Percentiles rank a stretch among this genome's conserved stretches.
These are phyloP conservation scores for Glycine tomentella DNA, from an alignment of 306 rosid genomes.

Conservation along the genomic window DNA sequence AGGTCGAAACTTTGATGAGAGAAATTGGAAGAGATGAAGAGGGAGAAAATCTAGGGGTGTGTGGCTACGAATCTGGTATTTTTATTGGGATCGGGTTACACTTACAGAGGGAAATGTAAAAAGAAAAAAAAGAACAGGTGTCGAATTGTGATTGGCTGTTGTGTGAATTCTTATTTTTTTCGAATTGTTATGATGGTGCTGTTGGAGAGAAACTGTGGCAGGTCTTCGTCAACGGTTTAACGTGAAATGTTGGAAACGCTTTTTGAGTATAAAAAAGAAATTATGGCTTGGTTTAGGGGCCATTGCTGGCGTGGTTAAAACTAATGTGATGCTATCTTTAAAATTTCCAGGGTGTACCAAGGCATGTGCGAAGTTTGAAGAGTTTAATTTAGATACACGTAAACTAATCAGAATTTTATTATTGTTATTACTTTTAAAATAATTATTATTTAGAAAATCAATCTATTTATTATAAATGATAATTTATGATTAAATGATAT, in stretches of 20 bases:
- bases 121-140: constrained; percentile 11
- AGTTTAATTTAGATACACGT: not conserved
- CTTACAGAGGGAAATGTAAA: not conserved
- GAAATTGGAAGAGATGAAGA: not conserved
- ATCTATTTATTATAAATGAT: no score
- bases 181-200: not conserved
- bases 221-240: constrained; percentile 40
- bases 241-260: constrained; percentile 16
- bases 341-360: not conserved
- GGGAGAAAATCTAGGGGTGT: constrained; percentile 31
- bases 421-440: no score
- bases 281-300: not conserved
- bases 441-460: no score
- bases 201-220: not conserved
- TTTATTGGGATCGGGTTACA: not conserved
- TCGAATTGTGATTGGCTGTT: not conserved
- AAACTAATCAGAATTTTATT: no score
- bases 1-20: constrained; percentile 20
- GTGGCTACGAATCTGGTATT: not conserved
- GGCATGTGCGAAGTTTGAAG: not conserved
- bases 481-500: no score
- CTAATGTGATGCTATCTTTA: not conserved
- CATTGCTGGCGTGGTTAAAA: not conserved
- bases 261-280: constrained; percentile 10
- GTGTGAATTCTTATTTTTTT: not conserved